These are phyloP conservation scores for Hypoxylon perforatum DNA, from an alignment of 495 filamentous ascomycete species.

Conservation along the genomic window DNA sequence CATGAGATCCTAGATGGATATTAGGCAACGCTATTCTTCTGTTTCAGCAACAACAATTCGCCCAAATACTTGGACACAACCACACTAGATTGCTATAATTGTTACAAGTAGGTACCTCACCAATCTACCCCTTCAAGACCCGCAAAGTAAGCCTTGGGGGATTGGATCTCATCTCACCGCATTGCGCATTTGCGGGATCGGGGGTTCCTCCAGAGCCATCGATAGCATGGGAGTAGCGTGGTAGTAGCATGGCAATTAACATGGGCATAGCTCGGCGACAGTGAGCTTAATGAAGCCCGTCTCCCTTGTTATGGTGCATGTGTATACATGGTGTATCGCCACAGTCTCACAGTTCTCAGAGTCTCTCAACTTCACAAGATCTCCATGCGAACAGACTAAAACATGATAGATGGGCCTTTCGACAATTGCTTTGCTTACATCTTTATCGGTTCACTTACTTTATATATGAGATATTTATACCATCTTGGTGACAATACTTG, in stretches of 20 bases:
- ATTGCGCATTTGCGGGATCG: constrained; percentile 14
- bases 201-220: constrained; percentile 5
- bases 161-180: constrained; percentile 38
- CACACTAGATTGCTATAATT: constrained; percentile 26
- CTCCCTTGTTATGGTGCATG: neutral
- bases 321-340: neutral
- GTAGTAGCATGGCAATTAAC: neutral
- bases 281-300: constrained; percentile 8
- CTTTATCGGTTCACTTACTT: too few relatives aligned
- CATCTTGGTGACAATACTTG: neutral
- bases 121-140: neutral
- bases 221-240: too few relatives aligned
- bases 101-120: constrained; percentile 8
- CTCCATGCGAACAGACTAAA: too few relatives aligned
- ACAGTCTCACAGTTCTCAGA: neutral
- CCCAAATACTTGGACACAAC: constrained; percentile 14
- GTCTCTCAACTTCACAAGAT: too few relatives aligned
- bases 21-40: constrained; percentile 18
- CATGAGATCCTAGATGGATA: constrained; percentile 21
- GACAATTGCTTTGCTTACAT: neutral
- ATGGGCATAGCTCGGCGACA: constrained; percentile 19
- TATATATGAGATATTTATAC: constrained; percentile 13
- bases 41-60: constrained; percentile 23
- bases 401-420: too few relatives aligned
- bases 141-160: constrained; percentile 27